A percentile compares a stretch with the other conserved stretches of the same genome.
Conservation (phyloP, 331 rosid species). For the Dryas integrifolia region DNA sequence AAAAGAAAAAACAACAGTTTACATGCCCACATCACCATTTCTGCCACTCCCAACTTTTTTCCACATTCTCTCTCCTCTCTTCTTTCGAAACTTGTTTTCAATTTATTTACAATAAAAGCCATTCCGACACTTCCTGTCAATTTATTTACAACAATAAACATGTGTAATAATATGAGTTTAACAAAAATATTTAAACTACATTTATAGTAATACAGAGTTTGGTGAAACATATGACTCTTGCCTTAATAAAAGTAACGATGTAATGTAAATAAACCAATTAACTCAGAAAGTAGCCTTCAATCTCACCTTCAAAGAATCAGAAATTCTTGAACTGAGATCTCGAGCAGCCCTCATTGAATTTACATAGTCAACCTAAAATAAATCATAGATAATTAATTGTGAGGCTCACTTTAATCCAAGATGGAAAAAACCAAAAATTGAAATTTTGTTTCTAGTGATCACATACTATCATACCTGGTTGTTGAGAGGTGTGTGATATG, state of each 20-base stretch:
- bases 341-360: conserved; percentile 96
- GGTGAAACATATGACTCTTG: neutral
- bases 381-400: conserved; percentile 19
- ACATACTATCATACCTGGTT: conserved; percentile 60
- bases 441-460: conserved; percentile 13
- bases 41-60: neutral
- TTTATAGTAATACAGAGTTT: neutral
- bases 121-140: neutral
- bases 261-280: neutral
- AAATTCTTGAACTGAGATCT: conserved; percentile 81
- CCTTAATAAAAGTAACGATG: conserved; percentile 1
- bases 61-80: too few species aligned
- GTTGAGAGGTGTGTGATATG: conserved; percentile 93
- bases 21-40: neutral
- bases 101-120: neutral
- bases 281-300: conserved; percentile 1
- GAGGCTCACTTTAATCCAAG: conserved; percentile 19
- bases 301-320: conserved; percentile 81
- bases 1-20: neutral
- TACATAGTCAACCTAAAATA: conserved; percentile 67
- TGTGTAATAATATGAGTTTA: neutral
- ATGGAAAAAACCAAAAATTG: conserved; percentile 12
- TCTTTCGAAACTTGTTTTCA: neutral
- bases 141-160: neutral
- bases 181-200: neutral